Evolutionary conservation across 2,329 filamentous ascomycete genomes (phyloP), one percentile per base, ranked within the genome.

Genomic region (Alternaria gansuensis): DNA sequence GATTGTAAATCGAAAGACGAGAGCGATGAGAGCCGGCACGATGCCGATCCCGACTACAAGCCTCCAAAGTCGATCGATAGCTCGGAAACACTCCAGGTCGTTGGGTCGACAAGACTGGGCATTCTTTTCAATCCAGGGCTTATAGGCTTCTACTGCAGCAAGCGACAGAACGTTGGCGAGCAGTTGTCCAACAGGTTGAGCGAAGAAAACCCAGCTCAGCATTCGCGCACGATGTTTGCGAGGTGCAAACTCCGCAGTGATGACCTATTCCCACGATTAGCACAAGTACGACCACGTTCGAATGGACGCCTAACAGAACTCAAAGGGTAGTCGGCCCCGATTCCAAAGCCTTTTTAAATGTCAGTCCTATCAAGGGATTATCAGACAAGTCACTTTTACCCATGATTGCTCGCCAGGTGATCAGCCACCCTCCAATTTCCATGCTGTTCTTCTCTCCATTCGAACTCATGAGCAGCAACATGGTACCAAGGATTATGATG

Each of bases 181-280:
- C 9, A 72, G 58, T 48, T 80, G 79, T 5, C 79, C 79, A 17
- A 80, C 64, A 3, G 78, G 77, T 46, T 81, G 79, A 54, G 79
- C 79, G 37, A 79, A 72, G 62, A 80, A 80, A 1, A 81, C 77
- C 52, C 74, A 74, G 29, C 73, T 72, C 59, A 81, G 60, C 78
- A 80, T 80, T n/a, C 77, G 66, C 3, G 73, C 78, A 26, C 78
- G 69, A 45, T 71, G 68, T 48, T 72, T 73, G 14, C 73, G 64
- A 3, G 77, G 76, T 4, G 78, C 73, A 67, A 78, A 80, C 50
- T 80, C 78, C 3, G 73, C 67, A 4, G 75, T 76, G 21, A 80
- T 79, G 29, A 73, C 61, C 63, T 66, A 29, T 5, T 5, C 3
- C 37, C 13, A 28, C 33, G 41, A 36, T 63, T 24, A 63, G 54